These are phyloP conservation scores for Lyophyllum semitale DNA, from an alignment of 768 basidiomycete genomes.

Conservation along the genomic window DNA sequence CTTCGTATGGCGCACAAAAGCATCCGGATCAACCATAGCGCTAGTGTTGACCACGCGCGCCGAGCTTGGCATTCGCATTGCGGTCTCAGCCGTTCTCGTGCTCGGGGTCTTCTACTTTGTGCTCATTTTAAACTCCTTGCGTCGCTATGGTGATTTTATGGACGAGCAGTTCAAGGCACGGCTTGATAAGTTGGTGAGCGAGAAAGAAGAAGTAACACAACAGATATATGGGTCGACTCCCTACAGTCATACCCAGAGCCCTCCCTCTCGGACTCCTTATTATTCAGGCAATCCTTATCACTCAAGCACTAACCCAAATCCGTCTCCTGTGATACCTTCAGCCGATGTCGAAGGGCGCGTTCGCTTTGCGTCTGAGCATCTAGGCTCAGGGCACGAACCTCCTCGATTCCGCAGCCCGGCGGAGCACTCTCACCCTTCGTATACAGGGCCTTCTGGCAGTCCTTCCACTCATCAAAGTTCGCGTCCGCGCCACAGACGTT, in stretches of 20 bases:
- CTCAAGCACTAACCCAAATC: too few relatives aligned
- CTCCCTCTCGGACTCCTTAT: too few relatives aligned
- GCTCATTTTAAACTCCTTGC: slow-evolving; percentile 54
- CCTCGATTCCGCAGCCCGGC: neutral
- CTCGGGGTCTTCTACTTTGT: slow-evolving; percentile 55
- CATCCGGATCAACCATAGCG: slow-evolving; percentile 36
- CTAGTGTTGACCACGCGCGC: slow-evolving; percentile 38
- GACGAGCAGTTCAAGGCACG: slow-evolving; percentile 26
- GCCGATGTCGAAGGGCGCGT: slow-evolving; percentile 8
- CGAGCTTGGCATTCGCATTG: slow-evolving; percentile 57
- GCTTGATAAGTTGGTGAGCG: neutral
- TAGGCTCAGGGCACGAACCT: neutral
- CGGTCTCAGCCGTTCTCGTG: slow-evolving; percentile 51
- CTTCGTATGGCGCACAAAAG: slow-evolving; percentile 63
- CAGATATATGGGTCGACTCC: too few relatives aligned
- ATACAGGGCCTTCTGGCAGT: too few relatives aligned
- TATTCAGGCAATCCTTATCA: too few relatives aligned
- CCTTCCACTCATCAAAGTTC: too few relatives aligned
- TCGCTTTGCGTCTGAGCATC: neutral
- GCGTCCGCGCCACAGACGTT: too few relatives aligned
- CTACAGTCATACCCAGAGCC: too few relatives aligned
- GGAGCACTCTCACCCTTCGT: neutral
- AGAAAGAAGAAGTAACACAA: neutral
- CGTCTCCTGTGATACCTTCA: too few relatives aligned
- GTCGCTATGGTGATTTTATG: slow-evolving; percentile 48